phyloP scores from a whole-genome alignment of 768 basidiomycete genomes.

The Trametes coccinea region DNA sequence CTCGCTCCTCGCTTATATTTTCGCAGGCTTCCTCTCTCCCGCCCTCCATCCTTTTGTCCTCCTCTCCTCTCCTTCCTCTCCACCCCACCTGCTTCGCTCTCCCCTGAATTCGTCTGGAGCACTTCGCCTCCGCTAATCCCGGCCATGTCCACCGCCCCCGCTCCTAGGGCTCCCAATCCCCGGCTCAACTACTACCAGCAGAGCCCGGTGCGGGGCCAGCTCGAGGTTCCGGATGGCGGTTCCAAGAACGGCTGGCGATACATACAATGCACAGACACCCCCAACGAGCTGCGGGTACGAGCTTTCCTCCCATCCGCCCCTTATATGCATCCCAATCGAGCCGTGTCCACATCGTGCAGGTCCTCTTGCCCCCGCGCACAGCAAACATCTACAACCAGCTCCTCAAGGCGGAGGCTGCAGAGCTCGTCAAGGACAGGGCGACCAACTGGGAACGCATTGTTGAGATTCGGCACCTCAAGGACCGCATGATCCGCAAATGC shows the following conservation, averaged over 20 bases:
- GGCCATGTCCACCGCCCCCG: slow-evolving; percentile 2
- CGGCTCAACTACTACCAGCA: slow-evolving; percentile 55
- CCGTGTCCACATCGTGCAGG: slow-evolving; percentile 24
- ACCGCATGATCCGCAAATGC: slow-evolving; percentile 81
- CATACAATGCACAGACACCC: slow-evolving; percentile 75
- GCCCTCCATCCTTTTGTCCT: slow-evolving; percentile 17
- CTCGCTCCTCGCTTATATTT: slow-evolving; percentile 27
- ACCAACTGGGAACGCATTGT: slow-evolving; percentile 70
- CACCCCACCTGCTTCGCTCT: neutral
- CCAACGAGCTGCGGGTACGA: slow-evolving; percentile 68
- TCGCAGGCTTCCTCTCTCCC: slow-evolving; percentile 18
- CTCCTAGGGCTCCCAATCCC: slow-evolving; percentile 17
- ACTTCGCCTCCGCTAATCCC: slow-evolving; percentile 8
- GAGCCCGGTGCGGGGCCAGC: slow-evolving; percentile 72
- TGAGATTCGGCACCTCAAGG: slow-evolving; percentile 76
- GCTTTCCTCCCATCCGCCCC: neutral
- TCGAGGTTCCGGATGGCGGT: slow-evolving; percentile 61
- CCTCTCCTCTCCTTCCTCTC: slow-evolving; percentile 26
- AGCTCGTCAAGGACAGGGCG: slow-evolving; percentile 56
- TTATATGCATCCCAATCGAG: slow-evolving; percentile 3
- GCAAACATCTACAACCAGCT: slow-evolving; percentile 66
- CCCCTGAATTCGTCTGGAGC: neutral
- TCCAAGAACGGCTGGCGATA: slow-evolving; percentile 65
- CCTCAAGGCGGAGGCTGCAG: slow-evolving; percentile 58
- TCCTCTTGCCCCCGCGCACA: slow-evolving; percentile 68